Evolutionary conservation across 2,329 filamentous ascomycete species (phyloP).

Genomic region (Corinectria fuckeliana): DNA sequence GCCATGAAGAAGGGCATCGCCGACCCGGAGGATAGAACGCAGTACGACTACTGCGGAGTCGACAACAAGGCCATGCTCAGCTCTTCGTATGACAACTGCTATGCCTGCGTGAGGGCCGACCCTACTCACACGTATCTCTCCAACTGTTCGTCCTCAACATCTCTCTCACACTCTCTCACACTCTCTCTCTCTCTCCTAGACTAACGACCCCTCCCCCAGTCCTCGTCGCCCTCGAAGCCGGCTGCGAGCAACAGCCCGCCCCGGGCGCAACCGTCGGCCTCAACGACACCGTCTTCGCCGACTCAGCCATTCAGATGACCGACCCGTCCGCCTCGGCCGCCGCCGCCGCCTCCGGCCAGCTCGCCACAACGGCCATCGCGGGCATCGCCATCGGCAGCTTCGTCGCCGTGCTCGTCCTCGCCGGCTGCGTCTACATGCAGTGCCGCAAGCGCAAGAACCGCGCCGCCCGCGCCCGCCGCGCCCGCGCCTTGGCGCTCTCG

Average conservation of each 20-base stretch:
- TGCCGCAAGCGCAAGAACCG: slow-evolving; percentile 53
- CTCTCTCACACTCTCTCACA: not conserved
- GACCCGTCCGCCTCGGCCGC: slow-evolving; percentile 40
- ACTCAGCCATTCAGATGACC: slow-evolving; percentile 40
- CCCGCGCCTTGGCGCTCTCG: slow-evolving; percentile 51
- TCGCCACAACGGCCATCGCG: slow-evolving; percentile 50
- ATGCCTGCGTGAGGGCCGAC: slow-evolving; percentile 53
- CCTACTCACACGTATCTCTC: slow-evolving; percentile 52
- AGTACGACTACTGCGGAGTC: slow-evolving; percentile 55
- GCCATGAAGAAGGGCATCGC: slow-evolving; percentile 51
- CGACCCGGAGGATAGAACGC: slow-evolving; percentile 40
- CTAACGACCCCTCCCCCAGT: slow-evolving; percentile 42
- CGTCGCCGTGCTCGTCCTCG: slow-evolving; percentile 45
- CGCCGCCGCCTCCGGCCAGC: slow-evolving; percentile 8
- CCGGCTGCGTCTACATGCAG: slow-evolving; percentile 52
- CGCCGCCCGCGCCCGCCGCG: slow-evolving; percentile 12
- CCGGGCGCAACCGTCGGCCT: slow-evolving; percentile 47
- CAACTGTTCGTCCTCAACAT: slow-evolving; percentile 52
- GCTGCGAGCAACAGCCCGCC: slow-evolving; percentile 55
- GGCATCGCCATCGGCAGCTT: slow-evolving; percentile 52
- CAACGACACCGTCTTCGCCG: slow-evolving; percentile 54
- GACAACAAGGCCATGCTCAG: slow-evolving; percentile 46
- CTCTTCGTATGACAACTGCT: slow-evolving; percentile 48
- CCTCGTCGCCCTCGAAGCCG: slow-evolving; percentile 58
- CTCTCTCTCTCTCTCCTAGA: not conserved